Evolutionary conservation across 1,284 basidiomycete species (phyloP), one percentile per base, ranked within the genome.

Genomic region (Pterulicium gracile): DNA sequence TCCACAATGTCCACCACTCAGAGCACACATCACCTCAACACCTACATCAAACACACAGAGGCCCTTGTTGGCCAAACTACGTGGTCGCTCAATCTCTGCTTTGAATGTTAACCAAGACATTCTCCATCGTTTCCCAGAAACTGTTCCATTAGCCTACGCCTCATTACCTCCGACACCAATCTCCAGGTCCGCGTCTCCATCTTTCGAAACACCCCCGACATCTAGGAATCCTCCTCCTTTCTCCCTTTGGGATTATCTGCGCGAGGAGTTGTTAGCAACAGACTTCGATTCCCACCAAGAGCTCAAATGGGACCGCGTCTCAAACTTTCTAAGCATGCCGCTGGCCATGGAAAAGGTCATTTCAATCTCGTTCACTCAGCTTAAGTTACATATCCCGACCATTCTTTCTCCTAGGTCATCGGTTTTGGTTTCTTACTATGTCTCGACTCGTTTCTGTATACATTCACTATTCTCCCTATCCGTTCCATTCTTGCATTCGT

Each of bases 371-470:
- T 24, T 14, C 20, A 3, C 5, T 18, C 42, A 4, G 5, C 34
- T n/a, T n/a, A n/a, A n/a, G n/a, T n/a, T n/a, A 32, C 48, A 4
- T 10, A 4, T 17, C 14, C 40, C 21, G 14, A 17, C 19, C 24
- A 3, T 21, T 20, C 32, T 54, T 20, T 50, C 52, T 20, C 39
- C 10, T 54, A 94, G 90, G 89, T 95, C 42, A 87, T 97, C 43
- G 68, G 85, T 24, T 96, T 98, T 60, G 96, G 96, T 10, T 89
- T 91, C 55, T 69, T 96, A 24, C 77, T 98, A 36, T 98, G 96
- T 62, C 74, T 98, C 43, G 96, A 99, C 63, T 93, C 93, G 2
- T 98, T 98, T 65, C 77, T 99, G 2, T 96, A 98, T 66, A 95
- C 91, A 3, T 97, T 99, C 66, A 98, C 96, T 24, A 93, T 99